These are phyloP conservation scores for Coniferiporia sulphurascens DNA, from an alignment of 1,284 basidiomycete genomes.

Conservation along the genomic window DNA sequence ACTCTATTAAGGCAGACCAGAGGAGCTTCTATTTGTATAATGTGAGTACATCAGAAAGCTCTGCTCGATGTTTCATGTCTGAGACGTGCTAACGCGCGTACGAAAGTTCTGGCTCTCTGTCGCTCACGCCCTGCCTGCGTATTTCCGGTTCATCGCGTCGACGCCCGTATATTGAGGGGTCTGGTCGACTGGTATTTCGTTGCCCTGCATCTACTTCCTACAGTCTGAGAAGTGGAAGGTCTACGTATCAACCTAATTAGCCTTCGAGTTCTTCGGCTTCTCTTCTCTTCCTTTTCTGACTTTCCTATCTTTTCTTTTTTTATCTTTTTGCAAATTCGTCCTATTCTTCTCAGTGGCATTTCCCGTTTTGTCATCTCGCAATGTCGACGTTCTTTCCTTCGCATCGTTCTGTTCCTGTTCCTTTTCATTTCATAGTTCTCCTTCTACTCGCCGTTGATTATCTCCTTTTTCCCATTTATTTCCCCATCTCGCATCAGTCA, in stretches of 20 bases:
- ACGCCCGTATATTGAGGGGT: not conserved
- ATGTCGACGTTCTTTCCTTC: not conserved
- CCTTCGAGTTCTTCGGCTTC: not conserved
- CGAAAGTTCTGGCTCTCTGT: conserved; percentile 19
- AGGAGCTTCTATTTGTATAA: conserved; percentile 17
- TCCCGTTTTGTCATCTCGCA: not conserved
- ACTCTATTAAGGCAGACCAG: conserved; percentile 12
- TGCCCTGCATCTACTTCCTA: not conserved
- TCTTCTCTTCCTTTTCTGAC: not conserved
- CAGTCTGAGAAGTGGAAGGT: not conserved
- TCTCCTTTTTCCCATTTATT: not conserved
- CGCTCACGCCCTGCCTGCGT: conserved; percentile 16
- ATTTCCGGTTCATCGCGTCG: not conserved
- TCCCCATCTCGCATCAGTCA: not conserved
- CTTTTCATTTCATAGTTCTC: not conserved
- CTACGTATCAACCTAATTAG: not conserved
- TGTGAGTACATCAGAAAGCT: not conserved
- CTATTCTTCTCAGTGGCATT: too few relatives aligned
- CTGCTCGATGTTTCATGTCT: not conserved
- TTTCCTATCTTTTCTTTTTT: not conserved
- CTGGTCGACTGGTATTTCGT: not conserved
- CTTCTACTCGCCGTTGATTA: not conserved
- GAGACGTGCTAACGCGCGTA: not conserved
- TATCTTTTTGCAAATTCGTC: not conserved
- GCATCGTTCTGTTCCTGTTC: not conserved